Base-by-base conservation (phyloP, 108 stramenopile genomes). In the Halocafeteria seosinensis region DNA sequence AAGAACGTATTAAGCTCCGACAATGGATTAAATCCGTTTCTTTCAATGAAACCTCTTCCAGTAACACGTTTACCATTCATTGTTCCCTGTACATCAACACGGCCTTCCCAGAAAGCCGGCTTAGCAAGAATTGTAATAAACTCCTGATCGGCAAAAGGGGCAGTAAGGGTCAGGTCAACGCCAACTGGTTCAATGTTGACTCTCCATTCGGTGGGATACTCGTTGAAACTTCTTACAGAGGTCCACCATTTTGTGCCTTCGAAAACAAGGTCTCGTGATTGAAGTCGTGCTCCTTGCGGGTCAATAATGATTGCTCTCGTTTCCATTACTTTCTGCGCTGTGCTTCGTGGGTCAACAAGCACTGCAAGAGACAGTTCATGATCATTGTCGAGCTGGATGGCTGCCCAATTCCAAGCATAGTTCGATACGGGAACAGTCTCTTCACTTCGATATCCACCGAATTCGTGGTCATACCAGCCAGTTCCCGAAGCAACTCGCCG, bases 401-500 rank as follows among this genome's bases (percentile, higher is more conserved):
- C 65, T 17, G 60, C 12, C 65, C 65, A 66, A 35, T 66, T 66
- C 65, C 65, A 66, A 3, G 65, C 65, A 31, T 66, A 66, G 2
- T 61, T 36, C 33, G 3, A 3, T 11, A 11, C 8, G 12, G 13
- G n/a, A 13, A 13, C 12, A n/a, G n/a, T n/a, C 58, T 66, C 65
- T 27, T 37, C 38, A 24, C 3, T 8, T 8, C 11, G 8, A 8
- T 4, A 37, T 36, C 65, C 65, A 3, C 65, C 65, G 58, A 66
- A 66, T 38, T 66, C 65, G 65, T 66, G 65, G 32, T 66, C 65
- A 32, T 63, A 66, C 65, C 65, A 66, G 26, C 65, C 65, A 28
- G 29, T 28, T 4, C 53, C 53, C 8, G 29, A 31, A 8, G 11
- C 11, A 28, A 55, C 53, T 4, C 4, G 29, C 30, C 53, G 53